These are phyloP conservation scores for Lolium rigidum DNA, from an alignment of 176 grass and related monocot genomes.

Conservation along the genomic window DNA sequence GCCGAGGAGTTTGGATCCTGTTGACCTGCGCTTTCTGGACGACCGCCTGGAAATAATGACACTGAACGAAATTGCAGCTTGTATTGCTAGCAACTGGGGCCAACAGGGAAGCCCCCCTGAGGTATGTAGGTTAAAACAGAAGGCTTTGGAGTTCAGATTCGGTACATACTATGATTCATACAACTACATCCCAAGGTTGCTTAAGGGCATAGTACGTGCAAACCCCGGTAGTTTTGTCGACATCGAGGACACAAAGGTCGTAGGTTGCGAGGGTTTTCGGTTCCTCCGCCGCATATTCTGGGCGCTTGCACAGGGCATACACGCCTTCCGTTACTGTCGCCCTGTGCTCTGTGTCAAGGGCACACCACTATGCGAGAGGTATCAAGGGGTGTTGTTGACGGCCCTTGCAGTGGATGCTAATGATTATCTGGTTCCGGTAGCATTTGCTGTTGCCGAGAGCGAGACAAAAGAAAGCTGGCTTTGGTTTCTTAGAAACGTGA, in stretches of 20 bases:
- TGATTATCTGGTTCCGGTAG: background rate
- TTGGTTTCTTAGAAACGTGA: too few relatives aligned
- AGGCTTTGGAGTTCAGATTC: too few relatives aligned
- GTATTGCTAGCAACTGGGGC: too few relatives aligned
- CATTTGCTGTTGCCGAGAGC: background rate
- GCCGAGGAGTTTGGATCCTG: too few relatives aligned
- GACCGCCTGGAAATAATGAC: too few relatives aligned
- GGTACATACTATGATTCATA: constrained; percentile 29
- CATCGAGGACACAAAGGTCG: constrained; percentile 31
- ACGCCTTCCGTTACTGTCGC: background rate
- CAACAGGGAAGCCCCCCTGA: too few relatives aligned
- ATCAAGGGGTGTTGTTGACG: constrained; percentile 35
- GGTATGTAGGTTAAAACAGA: too few relatives aligned
- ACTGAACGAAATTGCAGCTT: too few relatives aligned
- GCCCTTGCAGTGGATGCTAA: constrained; percentile 37
- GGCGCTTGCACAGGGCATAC: constrained; percentile 14
- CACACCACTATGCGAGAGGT: constrained; percentile 26
- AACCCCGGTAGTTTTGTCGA: background rate
- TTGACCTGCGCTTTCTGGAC: too few relatives aligned
- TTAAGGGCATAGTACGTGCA: background rate
- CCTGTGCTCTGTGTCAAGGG: constrained; percentile 35
- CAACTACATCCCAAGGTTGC: background rate
- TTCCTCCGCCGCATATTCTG: constrained; percentile 31
- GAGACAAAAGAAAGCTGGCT: too few relatives aligned
- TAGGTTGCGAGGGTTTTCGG: background rate